phyloP scores from a whole-genome alignment of 164 flowering plant species.

The Protea cynaroides region DNA sequence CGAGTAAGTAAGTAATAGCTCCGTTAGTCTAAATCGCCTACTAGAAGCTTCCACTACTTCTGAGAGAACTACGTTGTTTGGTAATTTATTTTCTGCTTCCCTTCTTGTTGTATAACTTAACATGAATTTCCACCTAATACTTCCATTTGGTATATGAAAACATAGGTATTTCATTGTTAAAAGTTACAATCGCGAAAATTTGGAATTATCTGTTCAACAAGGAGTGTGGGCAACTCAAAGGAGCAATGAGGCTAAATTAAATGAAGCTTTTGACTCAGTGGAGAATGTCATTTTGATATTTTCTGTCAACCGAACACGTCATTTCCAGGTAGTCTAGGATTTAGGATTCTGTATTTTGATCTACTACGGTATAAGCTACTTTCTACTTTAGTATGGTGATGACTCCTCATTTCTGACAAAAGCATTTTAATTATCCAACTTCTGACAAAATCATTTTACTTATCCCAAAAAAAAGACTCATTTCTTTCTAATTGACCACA shows the following conservation, averaged over 20 bases:
- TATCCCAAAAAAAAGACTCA: no score
- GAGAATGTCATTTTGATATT: conserved; percentile 96
- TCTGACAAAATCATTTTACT: no score
- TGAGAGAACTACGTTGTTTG: no score
- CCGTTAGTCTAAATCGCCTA: background rate
- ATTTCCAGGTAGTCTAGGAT: conserved; percentile 72
- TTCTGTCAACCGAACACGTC: conserved; percentile 95
- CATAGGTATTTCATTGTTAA: conserved; percentile 95
- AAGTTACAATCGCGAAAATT: conserved; percentile 97
- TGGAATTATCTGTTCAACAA: conserved; percentile 96
- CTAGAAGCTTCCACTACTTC: background rate
- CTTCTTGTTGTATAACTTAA: background rate
- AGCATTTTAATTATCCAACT: no score
- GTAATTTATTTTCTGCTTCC: background rate
- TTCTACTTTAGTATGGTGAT: background rate
- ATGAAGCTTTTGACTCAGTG: conserved; percentile 94
- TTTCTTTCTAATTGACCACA: background rate
- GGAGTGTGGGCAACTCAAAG: conserved; percentile 99
- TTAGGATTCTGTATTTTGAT: background rate
- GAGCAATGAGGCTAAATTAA: conserved; percentile 96
- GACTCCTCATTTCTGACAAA: no score
- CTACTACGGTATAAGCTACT: background rate
- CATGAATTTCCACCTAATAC: conserved; percentile 13
- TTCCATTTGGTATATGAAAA: conserved; percentile 15
- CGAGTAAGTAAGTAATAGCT: background rate